Conservation (phyloP, 148 eudicot species). For the Rhododendron henanense region DNA sequence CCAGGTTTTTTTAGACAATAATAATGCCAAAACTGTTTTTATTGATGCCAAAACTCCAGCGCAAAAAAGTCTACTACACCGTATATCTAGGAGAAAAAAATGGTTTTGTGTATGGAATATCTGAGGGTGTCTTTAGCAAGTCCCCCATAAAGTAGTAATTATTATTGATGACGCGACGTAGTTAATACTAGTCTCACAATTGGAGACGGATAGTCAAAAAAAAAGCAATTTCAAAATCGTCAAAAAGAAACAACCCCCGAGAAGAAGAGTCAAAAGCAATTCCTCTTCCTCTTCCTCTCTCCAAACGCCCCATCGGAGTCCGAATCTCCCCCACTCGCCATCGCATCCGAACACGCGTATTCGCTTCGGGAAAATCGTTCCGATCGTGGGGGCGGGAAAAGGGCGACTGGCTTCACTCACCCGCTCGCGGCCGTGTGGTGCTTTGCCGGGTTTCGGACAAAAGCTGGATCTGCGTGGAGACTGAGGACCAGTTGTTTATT, state of each 20-base stretch:
- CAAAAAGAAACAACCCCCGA: neutral
- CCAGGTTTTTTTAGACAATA: too few relatives aligned
- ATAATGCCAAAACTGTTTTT: too few relatives aligned
- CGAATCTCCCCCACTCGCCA: neutral
- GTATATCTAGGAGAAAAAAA: neutral
- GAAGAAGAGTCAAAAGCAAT: neutral
- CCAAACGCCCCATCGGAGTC: neutral
- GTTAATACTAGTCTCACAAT: neutral
- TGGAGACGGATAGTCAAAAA: neutral
- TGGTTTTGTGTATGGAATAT: neutral
- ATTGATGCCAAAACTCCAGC: too few relatives aligned
- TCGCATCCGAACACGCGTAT: neutral
- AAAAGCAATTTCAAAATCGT: neutral
- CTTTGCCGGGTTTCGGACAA: neutral
- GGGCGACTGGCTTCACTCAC: neutral
- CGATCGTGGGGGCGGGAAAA: neutral
- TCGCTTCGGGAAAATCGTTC: neutral
- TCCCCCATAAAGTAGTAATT: neutral
- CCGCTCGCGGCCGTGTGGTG: neutral
- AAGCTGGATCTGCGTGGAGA: neutral
- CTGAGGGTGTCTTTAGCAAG: neutral
- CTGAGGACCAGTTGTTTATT: neutral
- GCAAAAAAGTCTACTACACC: too few relatives aligned
- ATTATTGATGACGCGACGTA: neutral
- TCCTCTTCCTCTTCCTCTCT: neutral